Percentiles rank a stretch among this genome's conserved stretches.
Conservation (phyloP, 2,329 filamentous ascomycete genomes). For the Amphichorda felina region DNA sequence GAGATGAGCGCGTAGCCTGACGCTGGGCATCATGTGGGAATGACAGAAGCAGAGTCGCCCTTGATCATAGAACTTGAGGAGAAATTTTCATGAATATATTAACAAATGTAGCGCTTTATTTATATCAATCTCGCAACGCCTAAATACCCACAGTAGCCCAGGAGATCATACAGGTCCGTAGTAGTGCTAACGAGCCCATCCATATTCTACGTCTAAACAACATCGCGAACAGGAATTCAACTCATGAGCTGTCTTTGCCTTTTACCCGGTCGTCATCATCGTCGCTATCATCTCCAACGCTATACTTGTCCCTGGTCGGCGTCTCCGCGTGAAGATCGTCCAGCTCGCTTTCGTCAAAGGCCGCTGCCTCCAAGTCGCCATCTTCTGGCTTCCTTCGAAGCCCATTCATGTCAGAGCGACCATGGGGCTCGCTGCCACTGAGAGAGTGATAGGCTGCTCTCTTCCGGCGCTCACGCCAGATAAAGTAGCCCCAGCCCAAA, state of each 20-base stretch:
- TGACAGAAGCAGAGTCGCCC: no score
- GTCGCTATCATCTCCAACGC: slow-evolving; percentile 44
- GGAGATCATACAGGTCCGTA: no score
- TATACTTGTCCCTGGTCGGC: slow-evolving; percentile 36
- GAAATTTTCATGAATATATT: no score
- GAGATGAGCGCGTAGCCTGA: no score
- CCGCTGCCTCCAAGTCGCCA: slow-evolving; percentile 48
- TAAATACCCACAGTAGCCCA: no score
- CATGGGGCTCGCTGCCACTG: slow-evolving; percentile 21
- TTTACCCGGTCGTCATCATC: slow-evolving; percentile 17
- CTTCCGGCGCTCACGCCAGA: slow-evolving; percentile 51
- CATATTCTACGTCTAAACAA: no score
- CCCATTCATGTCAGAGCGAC: slow-evolving; percentile 27
- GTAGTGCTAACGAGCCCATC: no score
- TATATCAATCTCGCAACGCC: no score
- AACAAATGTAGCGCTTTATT: no score
- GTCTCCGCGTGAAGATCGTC: slow-evolving; percentile 45
- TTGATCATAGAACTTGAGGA: no score
- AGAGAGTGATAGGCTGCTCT: slow-evolving; percentile 42
- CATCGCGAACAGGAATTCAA: no score
- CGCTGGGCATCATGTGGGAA: no score
- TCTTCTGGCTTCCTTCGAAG: slow-evolving; percentile 33
- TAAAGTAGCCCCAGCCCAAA: slow-evolving; percentile 59
- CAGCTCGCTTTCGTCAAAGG: slow-evolving; percentile 55
- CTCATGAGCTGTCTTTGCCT: neutral